phyloP scores from a whole-genome alignment of 1,284 basidiomycete genomes.

The Rhodotorula sp. region DNA sequence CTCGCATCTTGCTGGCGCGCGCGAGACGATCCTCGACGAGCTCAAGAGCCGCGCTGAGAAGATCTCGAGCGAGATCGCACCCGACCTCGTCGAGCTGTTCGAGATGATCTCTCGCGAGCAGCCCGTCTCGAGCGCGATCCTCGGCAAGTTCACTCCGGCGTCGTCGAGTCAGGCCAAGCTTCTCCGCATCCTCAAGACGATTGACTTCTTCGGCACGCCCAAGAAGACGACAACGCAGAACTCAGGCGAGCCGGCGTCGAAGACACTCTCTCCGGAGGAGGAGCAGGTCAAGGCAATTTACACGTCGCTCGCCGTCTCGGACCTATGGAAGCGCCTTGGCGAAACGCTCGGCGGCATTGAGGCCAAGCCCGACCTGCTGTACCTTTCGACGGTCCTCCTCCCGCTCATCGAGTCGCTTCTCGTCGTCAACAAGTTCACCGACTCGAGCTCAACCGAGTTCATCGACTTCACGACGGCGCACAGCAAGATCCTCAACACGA shows the following conservation, averaged over 20 bases:
- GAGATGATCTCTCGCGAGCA: slow-evolving; percentile 62
- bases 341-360: slow-evolving; percentile 82
- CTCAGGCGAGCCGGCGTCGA: slow-evolving; percentile 55
- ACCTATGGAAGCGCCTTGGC: slow-evolving; percentile 81
- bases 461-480: slow-evolving; percentile 92
- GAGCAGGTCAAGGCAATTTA: slow-evolving; percentile 80
- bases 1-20: slow-evolving; percentile 79
- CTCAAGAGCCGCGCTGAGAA: slow-evolving; percentile 79
- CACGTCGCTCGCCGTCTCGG: slow-evolving; percentile 80
- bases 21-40: slow-evolving; percentile 83
- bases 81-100: slow-evolving; percentile 75
- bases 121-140: slow-evolving; percentile 62
- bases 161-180: slow-evolving; percentile 92
- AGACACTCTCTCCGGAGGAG: slow-evolving; percentile 59
- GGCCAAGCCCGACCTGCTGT: slow-evolving; percentile 74
- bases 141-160: slow-evolving; percentile 85
- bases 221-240: slow-evolving; percentile 22
- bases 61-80: slow-evolving; percentile 71
- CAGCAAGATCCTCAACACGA: slow-evolving; percentile 81
- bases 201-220: slow-evolving; percentile 85
- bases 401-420: slow-evolving; percentile 93
- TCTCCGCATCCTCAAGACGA: slow-evolving; percentile 86
- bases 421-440: slow-evolving; percentile 65
- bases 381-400: slow-evolving; percentile 84
- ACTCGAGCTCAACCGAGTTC: slow-evolving; percentile 65